phyloP scores from a whole-genome alignment of 2,329 filamentous ascomycete genomes.

The Didymella segeticola region DNA sequence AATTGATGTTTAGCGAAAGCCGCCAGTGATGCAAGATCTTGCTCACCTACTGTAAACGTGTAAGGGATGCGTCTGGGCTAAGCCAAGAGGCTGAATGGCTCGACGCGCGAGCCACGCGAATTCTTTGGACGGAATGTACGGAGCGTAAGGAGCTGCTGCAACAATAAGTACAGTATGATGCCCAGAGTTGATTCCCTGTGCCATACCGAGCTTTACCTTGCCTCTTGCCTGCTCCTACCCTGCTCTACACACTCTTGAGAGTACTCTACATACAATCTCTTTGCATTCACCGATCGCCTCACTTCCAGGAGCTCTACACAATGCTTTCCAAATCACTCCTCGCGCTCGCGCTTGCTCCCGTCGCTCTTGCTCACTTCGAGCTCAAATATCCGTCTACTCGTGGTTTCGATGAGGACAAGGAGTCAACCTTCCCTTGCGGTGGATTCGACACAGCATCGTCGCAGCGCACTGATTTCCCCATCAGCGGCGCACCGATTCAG shows the following conservation, averaged over 20 bases:
- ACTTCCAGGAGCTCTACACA: constrained; percentile 17
- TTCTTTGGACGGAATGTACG: constrained; percentile 34
- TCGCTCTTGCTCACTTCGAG: constrained; percentile 62
- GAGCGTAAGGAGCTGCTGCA: constrained; percentile 25
- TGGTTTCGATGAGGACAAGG: constrained; percentile 57
- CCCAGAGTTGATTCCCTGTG: constrained; percentile 17
- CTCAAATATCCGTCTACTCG: constrained; percentile 61
- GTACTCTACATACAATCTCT: not conserved
- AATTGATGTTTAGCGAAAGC: constrained; percentile 20
- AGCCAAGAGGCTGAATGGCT: constrained; percentile 24
- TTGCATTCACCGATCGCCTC: not conserved
- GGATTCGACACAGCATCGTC: constrained; percentile 53
- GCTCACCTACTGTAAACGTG: constrained; percentile 28
- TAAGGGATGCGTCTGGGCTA: constrained; percentile 22
- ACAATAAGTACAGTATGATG: constrained; percentile 38
- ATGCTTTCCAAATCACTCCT: constrained; percentile 46
- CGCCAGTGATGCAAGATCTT: constrained; percentile 28
- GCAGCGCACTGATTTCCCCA: constrained; percentile 58
- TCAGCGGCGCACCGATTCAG: constrained; percentile 59
- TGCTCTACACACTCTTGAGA: not conserved
- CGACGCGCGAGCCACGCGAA: constrained; percentile 33
- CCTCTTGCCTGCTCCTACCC: not conserved
- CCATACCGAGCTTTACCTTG: constrained; percentile 5
- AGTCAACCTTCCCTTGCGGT: constrained; percentile 59
- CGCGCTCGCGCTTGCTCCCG: constrained; percentile 52